Conservation (phyloP, 2,329 filamentous ascomycete genomes). For the Stemphylium beticola region DNA sequence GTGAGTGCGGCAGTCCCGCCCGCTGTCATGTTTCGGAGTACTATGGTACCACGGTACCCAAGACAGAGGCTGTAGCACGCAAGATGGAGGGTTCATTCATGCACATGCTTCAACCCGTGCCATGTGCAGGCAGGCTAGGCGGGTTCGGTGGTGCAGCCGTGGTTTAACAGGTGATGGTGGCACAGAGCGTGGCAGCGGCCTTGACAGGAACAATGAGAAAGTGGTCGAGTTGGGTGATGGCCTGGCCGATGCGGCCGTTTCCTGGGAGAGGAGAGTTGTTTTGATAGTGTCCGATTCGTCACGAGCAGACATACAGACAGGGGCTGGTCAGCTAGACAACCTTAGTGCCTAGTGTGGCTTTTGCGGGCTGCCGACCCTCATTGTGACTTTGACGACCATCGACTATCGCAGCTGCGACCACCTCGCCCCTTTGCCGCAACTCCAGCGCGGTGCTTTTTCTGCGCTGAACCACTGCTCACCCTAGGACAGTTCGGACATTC, state of each 20-base stretch:
- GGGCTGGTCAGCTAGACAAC: constrained; percentile 21
- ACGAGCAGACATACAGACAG: constrained; percentile 11
- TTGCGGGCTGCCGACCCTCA: constrained; percentile 23
- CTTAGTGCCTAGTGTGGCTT: constrained; percentile 22
- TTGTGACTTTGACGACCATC: constrained; percentile 19
- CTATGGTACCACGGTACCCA: neutral
- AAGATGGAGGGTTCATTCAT: constrained; percentile 13
- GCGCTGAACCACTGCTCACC: constrained; percentile 6
- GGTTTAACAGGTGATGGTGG: constrained; percentile 10
- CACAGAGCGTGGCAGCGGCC: constrained; percentile 13
- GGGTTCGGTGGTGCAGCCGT: neutral
- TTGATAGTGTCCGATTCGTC: constrained; percentile 23
- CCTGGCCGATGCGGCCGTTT: constrained; percentile 20
- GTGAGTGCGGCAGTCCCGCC: neutral
- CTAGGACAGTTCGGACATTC: neutral
- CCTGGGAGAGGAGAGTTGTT: constrained; percentile 25
- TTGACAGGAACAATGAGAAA: neutral
- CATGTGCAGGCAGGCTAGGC: neutral
- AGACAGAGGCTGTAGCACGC: constrained; percentile 1
- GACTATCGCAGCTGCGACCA: constrained; percentile 5
- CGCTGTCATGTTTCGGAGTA: constrained; percentile 20
- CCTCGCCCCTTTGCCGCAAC: constrained; percentile 7
- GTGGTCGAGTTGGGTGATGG: constrained; percentile 10
- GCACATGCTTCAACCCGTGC: constrained; percentile 14
- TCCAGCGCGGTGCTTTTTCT: constrained; percentile 10